Base-by-base conservation (phyloP, 495 filamentous ascomycete species). In the Aspergillus nanangensis region DNA sequence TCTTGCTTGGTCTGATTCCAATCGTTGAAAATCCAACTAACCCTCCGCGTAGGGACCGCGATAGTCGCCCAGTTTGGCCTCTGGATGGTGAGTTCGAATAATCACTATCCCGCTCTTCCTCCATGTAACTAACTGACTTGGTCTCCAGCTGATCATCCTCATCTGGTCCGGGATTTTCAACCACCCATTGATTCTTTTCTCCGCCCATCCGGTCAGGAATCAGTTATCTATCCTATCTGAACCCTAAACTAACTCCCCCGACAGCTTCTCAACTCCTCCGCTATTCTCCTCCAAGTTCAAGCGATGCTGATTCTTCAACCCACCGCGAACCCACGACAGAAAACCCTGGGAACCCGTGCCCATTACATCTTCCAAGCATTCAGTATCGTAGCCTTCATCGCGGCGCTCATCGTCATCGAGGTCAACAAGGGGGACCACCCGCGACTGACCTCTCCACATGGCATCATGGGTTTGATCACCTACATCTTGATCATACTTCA, bases 221-320 rank as follows among this genome's bases (percentile, higher is more conserved):
- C 33, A 17, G 35, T 43, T n/a, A 14, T 8, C 9, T 8, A 38
- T 9, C 31, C 18, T 38, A 7, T 10, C 23, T 38, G 25, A 45
- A 24, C 43, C 49, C 41, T 14, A n/a, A 23, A 27, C 24, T 45
- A 20, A 32, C 14, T 27, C 18, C n/a, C 5, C 40, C 21, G n/a
- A n/a, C 42, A 82, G 62, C 79, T 96, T 36, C 80, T 94, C 45
- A 91, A 92, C 57, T 83, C 83, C 20, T 63, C 85, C 41, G 89
- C 80, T 20, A 57, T 92, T 19, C 72, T 94, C 44, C 67, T 89
- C 31, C 72, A 88, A 45, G 77, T 86, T 36, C 84, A 95, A 71
- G 83, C 81, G 17, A 82, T 89, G 56, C 82, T 97, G 27, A 68
- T 95, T 58, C 79, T 96, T 23, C 92, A 97, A 61, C 92, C 92